Base-by-base conservation (phyloP, 768 basidiomycete species). In the Suillus spraguei region DNA sequence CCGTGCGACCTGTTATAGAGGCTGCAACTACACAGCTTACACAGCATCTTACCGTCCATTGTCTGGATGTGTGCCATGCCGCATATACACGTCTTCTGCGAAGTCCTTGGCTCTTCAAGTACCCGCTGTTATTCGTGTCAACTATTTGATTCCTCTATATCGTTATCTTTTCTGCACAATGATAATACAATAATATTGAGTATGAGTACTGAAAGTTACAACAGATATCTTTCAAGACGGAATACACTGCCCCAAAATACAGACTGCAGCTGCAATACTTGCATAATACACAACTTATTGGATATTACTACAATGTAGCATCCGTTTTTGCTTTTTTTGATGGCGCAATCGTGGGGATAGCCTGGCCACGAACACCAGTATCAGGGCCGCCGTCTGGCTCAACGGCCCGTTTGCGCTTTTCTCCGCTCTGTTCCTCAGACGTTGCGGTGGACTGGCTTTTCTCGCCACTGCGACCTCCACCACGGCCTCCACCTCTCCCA, bases 361-460 rank as follows among this genome's bases (percentile, higher is more conserved):
- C 80, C 9, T 78, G 81, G 0, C 91, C 91, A 28, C 91, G 83
- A 13, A 86, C 73, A 11, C 91, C 91, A 33, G 82, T 80, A 67
- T 88, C 85, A 3, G 87, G 85, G 0, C 88, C 91, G 67, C 91
- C 91, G 69, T 92, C 91, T 2, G 90, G 91, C 70, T 92, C 91
- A 0, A 90, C 80, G 1, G 82, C 87, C 44, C 90, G 84, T 73
- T 92, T 94, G 64, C 91, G 80, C 79, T 94, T 94, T 66, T 89
- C 89, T 35, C 90, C 90, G 2, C 78, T 73, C 63, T 79, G 78
- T 47, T 85, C 85, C 9, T 78, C 82, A 5, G 72, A 78, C 13
- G 68, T 69, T 3, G 69, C 64, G 22, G 71, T 66, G 13, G 77
- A 68, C 13, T 65, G 64, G 5, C 65, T 65, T 47, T 62, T 70